These are phyloP conservation scores for Lentithecium fluviatile DNA, from an alignment of 495 filamentous ascomycete genomes.

Conservation along the genomic window DNA sequence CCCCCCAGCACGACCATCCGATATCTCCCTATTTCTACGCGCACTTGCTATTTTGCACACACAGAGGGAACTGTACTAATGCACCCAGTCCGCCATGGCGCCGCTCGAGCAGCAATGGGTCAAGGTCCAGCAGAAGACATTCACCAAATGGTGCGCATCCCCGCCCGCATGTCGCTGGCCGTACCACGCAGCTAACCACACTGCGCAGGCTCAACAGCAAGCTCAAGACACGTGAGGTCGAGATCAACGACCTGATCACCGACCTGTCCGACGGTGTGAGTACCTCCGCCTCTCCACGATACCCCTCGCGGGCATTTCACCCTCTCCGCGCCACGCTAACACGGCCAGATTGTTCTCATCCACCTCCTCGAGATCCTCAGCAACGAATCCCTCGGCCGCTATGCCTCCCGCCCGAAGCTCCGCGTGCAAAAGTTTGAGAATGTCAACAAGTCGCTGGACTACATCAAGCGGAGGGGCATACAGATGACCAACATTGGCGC, in stretches of 20 bases:
- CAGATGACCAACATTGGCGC: conserved; percentile 98
- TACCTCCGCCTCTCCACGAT: conserved; percentile 28
- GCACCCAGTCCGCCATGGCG: conserved; percentile 49
- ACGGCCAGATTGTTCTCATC: conserved; percentile 77
- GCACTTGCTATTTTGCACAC: background rate
- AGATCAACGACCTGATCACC: conserved; percentile 77
- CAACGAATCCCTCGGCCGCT: conserved; percentile 88
- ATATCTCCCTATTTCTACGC: conserved; percentile 17
- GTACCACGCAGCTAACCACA: conserved; percentile 22
- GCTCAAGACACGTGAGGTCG: conserved; percentile 68
- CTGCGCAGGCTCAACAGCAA: conserved; percentile 86
- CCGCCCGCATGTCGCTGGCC: conserved; percentile 8
- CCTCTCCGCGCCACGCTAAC: conserved; percentile 1
- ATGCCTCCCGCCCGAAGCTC: conserved; percentile 91
- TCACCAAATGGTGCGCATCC: conserved; percentile 82
- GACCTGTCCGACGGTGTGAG: conserved; percentile 92
- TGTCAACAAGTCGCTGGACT: conserved; percentile 92
- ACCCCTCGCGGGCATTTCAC: background rate
- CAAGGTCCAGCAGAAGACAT: conserved; percentile 98
- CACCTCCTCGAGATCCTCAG: conserved; percentile 95
- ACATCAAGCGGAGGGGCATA: conserved; percentile 84
- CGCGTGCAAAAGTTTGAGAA: conserved; percentile 98
- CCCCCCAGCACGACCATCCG: background rate
- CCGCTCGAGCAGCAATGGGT: conserved; percentile 87
- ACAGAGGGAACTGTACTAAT: conserved; percentile 2